A percentile compares a stretch with the other conserved stretches of the same genome.
These are phyloP conservation scores for Cytospora leucostoma DNA, from an alignment of 2,329 filamentous ascomycete genomes.

Conservation along the genomic window DNA sequence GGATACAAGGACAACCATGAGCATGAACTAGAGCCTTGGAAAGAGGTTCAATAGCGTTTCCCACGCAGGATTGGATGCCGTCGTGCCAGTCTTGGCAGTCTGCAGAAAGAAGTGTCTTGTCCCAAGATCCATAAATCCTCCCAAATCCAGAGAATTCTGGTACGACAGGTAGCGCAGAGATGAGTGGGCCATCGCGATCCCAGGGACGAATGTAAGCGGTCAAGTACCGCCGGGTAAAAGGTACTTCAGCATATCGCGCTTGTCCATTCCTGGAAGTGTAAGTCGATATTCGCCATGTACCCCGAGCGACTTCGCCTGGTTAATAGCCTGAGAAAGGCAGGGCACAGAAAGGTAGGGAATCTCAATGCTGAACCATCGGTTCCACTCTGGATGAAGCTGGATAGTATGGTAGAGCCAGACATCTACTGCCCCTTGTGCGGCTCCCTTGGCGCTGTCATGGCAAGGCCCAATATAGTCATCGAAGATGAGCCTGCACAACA, in stretches of 20 bases:
- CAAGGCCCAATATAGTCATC: background rate
- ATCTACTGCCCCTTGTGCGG: background rate
- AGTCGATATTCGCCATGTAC: conserved; percentile 4
- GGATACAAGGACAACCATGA: conserved; percentile 25
- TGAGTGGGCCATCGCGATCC: conserved; percentile 25
- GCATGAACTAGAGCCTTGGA: conserved; percentile 6
- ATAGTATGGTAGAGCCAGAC: background rate
- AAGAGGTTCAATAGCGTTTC: conserved; percentile 15
- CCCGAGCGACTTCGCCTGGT: background rate
- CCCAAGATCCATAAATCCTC: conserved; percentile 18
- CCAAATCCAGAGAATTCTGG: conserved; percentile 8
- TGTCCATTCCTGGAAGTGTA: conserved; percentile 21
- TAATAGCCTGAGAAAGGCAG: background rate
- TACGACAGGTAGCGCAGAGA: conserved; percentile 16
- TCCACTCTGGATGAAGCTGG: background rate
- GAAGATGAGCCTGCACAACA: conserved; percentile 1
- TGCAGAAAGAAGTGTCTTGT: conserved; percentile 3
- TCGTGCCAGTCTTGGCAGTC: conserved; percentile 20
- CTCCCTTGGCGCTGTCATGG: background rate
- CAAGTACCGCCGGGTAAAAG: conserved; percentile 22
- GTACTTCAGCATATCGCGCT: conserved; percentile 21
- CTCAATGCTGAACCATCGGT: no score
- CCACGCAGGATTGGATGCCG: conserved; percentile 17
- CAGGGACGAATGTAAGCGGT: conserved; percentile 16
- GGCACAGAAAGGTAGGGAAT: background rate